Base-by-base conservation (phyloP, 495 filamentous ascomycete genomes). In the Talaromyces liani region DNA sequence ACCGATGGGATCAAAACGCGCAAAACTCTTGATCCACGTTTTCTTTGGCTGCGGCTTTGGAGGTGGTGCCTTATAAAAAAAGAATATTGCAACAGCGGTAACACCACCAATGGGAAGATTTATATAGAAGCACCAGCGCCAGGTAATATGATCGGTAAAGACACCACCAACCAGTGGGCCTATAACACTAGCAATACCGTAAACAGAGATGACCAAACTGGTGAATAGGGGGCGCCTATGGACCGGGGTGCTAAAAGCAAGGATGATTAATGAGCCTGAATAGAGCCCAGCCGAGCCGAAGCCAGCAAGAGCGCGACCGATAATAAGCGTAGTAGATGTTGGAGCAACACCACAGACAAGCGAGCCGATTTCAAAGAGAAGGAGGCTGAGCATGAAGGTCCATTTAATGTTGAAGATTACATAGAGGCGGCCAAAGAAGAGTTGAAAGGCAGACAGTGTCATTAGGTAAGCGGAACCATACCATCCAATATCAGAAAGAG, bases 111-210 rank as follows among this genome's bases (percentile, higher is more conserved):
- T 70, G 1, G 82, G 82, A 1, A 84, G 73, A 60, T 83, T 83
- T 66, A 84, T 77, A 59, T 81, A 83, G 70, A 84, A 84, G 65
- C 77, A 81, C 80, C 79, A 83, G n/a, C n/a, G n/a, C n/a, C n/a
- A n/a, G n/a, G n/a, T n/a, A n/a, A n/a, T n/a, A n/a, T n/a, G n/a
- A n/a, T 7, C 81, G 0, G 77, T 73, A 64, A 83, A 82, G 0
- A 68, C 81, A 31, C 81, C 81, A 9, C 81, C 81, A 34, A 83
- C 53, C 0, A 84, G 65, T 0, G 80, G 81, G 18, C 81, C 81
- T 20, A 75, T 62, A 22, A 80, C 78, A 47, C 64, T 64, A 7
- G 73, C 72, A 16, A 79, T 63, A 10, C 67, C 72, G 56, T 77
- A 81, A 7, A 67, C 66, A 1, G 64, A 67, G 6, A 74, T 74